A percentile compares a stretch with the other conserved stretches of the same genome.
Evolutionary conservation across 495 filamentous ascomycete genomes (phyloP).

Genomic region (Apiosordaria backusii): DNA sequence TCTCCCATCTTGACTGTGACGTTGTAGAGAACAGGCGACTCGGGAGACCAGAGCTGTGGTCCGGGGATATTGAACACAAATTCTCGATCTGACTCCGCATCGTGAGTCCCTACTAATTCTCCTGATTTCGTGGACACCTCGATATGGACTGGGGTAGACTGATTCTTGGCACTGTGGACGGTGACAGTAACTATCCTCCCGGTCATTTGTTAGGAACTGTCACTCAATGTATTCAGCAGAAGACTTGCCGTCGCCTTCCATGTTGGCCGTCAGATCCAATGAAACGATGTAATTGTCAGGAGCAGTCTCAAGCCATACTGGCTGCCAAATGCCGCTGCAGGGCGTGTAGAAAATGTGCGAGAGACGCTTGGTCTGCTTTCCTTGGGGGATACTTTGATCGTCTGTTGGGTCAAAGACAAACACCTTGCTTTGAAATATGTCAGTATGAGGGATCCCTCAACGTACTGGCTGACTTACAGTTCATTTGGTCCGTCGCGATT

Average conservation of each 20-base stretch:
- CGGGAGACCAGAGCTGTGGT: constrained; percentile 57
- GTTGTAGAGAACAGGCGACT: constrained; percentile 60
- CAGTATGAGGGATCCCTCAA: not conserved
- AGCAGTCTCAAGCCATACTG: constrained; percentile 62
- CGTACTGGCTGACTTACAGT: constrained; percentile 39
- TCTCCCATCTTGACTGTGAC: constrained; percentile 53
- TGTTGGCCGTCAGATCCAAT: constrained; percentile 54
- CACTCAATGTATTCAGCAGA: not conserved
- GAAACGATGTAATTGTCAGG: constrained; percentile 52
- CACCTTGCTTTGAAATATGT: constrained; percentile 43
- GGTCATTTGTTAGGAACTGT: constrained; percentile 14
- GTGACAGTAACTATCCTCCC: constrained; percentile 45
- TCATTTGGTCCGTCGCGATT: constrained; percentile 45
- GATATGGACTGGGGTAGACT: constrained; percentile 41
- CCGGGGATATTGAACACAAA: constrained; percentile 52
- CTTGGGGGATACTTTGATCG: constrained; percentile 55
- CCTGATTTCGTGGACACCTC: constrained; percentile 39
- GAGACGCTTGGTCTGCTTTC: constrained; percentile 57
- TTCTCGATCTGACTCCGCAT: constrained; percentile 40
- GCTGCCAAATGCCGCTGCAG: constrained; percentile 69
- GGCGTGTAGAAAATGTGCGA: constrained; percentile 68
- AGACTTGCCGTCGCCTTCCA: constrained; percentile 55
- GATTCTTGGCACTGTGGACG: constrained; percentile 38
- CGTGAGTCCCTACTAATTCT: constrained; percentile 27
- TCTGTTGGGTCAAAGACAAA: constrained; percentile 66